Evolutionary conservation across 2,329 filamentous ascomycete genomes (phyloP), one percentile per base, ranked within the genome.

Genomic region (Colletotrichum horii): DNA sequence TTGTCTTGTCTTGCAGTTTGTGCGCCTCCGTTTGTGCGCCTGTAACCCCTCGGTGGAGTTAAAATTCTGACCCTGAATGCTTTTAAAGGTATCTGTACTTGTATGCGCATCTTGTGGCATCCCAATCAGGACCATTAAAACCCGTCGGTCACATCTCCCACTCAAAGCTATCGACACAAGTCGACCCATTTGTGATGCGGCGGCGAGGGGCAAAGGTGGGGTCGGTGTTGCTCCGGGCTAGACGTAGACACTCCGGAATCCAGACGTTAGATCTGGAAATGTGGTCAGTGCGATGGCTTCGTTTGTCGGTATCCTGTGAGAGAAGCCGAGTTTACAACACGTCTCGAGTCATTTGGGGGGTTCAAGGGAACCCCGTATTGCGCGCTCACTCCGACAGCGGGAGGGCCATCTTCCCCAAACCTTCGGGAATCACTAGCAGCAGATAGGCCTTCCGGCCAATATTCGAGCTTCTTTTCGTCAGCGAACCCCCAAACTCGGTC

Each of bases 221-320:
- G 73, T 72, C 28, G 19, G 14, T 60, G 43, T 68, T 73, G 73
- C 64, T 68, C 43, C 24, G 38, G 43, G 34, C 64, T 52, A 56
- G 55, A 64, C 58, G 56, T 28, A 66, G 38, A 34, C 56, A 34
- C 58, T 71, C 58, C 28, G 52, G 66, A 69, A 26, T 61, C 55
- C 32, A 43, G 43, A 75, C 55, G 56, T 64, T 24, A 61, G 64
- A 56, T 75, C 69, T 69, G 30, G 24, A 22, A 43, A 24, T 12
- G n/a, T 68, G 69, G 69, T 58, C 56, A 73, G 56, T 75, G 70
- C 64, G 64, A 75, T 69, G 48, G 70, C 58, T 30, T 75, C 64
- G 56, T 70, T 75, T 52, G 34, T 75, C 73, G 64, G 73, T 73
- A 73, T 75, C 73, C 73, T 75, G 70, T 75, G 60, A 73, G 64